Conservation (phyloP, 225 moss, liverwort and hornwort genomes). For the Rhytidiadelphus loreus region DNA sequence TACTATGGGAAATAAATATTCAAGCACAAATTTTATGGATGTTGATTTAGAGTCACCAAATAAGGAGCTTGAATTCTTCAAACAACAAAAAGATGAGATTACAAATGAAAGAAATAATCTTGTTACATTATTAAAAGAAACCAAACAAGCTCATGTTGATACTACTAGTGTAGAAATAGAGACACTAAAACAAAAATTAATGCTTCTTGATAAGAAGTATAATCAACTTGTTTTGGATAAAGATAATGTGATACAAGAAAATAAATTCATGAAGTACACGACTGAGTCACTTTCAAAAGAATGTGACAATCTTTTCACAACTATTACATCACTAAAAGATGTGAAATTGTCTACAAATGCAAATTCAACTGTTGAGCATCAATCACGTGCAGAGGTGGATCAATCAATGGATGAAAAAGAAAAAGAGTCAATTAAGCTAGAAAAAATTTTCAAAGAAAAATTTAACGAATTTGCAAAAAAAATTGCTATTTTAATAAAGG, state of each 20-base stretch:
- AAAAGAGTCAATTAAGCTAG: not conserved
- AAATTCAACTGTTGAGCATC: not conserved
- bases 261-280: not conserved
- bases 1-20: not conserved
- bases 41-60: not conserved
- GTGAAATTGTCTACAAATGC: not conserved
- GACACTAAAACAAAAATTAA: not conserved
- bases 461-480: not conserved
- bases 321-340: not conserved
- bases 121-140: not conserved
- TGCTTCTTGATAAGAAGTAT: not conserved
- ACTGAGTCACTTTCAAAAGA: not conserved
- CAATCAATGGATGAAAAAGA: not conserved
- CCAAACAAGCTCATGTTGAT: not conserved
- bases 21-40: not conserved
- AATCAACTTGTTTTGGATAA: not conserved
- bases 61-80: not conserved
- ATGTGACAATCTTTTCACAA: not conserved
- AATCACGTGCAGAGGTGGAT: not conserved
- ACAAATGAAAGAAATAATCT: not conserved
- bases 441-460: not conserved
- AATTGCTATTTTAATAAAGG: not conserved
- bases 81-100: not conserved
- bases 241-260: not conserved
- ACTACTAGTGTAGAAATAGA: not conserved